These are phyloP conservation scores for Cicer pinnatifidum DNA, from an alignment of 306 rosid genomes.

Conservation along the genomic window DNA sequence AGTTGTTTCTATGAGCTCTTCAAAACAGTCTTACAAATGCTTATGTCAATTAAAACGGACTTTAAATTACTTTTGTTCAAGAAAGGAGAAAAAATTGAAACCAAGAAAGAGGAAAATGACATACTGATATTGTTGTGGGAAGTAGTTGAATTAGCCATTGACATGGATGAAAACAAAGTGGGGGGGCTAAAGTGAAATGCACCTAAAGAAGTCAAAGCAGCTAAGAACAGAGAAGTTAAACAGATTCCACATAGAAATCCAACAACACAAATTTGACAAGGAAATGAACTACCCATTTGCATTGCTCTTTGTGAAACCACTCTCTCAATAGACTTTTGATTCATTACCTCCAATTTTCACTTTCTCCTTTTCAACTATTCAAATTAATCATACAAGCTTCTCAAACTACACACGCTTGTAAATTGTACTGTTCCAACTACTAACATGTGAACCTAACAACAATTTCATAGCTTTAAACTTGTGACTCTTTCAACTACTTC, in stretches of 20 bases:
- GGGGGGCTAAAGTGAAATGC: slow-evolving; percentile 64
- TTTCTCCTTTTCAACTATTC: not conserved
- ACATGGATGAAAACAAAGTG: slow-evolving; percentile 57
- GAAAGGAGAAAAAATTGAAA: slow-evolving; percentile 7
- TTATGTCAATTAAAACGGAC: too few species aligned
- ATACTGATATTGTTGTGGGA: slow-evolving; percentile 56
- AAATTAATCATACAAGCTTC: slow-evolving; percentile 20
- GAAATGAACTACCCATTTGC: slow-evolving; percentile 81
- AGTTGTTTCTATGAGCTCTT: too few species aligned
- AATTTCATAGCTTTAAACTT: slow-evolving; percentile 7
- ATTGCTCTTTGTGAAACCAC: slow-evolving; percentile 79
- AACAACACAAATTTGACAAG: slow-evolving; percentile 87
- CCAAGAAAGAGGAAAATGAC: slow-evolving; percentile 37
- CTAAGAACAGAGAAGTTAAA: slow-evolving; percentile 71
- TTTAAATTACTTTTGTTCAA: slow-evolving; percentile 14
- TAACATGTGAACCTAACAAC: slow-evolving; percentile 46
- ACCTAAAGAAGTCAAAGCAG: slow-evolving; percentile 77
- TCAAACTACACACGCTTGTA: slow-evolving; percentile 23
- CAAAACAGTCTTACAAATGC: too few species aligned
- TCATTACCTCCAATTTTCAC: slow-evolving; percentile 54
- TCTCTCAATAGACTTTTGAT: slow-evolving; percentile 74
- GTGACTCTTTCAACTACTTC: slow-evolving; percentile 48
- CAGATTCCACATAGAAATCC: slow-evolving; percentile 91
- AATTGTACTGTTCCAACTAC: not conserved
- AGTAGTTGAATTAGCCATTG: slow-evolving; percentile 49